Conservation (phyloP, 2,329 filamentous ascomycete genomes). For the Fusarium sp. region DNA sequence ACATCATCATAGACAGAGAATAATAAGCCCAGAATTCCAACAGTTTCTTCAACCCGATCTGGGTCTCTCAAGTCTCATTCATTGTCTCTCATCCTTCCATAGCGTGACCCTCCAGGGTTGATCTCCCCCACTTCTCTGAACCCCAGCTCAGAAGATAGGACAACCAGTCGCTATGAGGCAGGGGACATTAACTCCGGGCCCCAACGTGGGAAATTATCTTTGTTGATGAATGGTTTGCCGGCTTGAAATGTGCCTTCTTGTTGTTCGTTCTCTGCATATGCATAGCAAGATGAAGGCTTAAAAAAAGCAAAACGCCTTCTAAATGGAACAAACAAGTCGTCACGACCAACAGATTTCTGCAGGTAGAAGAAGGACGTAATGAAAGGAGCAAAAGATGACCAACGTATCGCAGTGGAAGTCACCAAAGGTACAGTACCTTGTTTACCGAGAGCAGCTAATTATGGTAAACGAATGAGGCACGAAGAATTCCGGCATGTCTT, state of each 20-base stretch:
- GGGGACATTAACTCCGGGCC: constrained; percentile 23
- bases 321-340: constrained; percentile 2
- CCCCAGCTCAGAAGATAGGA: constrained; percentile 23
- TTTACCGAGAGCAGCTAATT: constrained; percentile 12
- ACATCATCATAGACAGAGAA: constrained; percentile 9
- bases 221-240: constrained; percentile 23
- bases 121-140: constrained; percentile 29
- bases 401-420: background rate
- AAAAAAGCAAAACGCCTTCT: constrained; percentile 34
- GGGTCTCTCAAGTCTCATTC: constrained; percentile 2
- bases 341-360: background rate
- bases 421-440: background rate
- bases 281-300: constrained; percentile 1
- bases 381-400: background rate
- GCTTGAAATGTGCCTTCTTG: constrained; percentile 8
- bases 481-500: constrained; percentile 15
- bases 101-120: constrained; percentile 29
- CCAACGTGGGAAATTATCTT: constrained; percentile 50
- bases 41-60: constrained; percentile 18
- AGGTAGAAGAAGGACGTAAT: background rate
- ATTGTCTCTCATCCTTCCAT: constrained; percentile 11
- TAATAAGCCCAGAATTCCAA: constrained; percentile 30
- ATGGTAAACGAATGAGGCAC: constrained; percentile 19
- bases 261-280: constrained; percentile 5
- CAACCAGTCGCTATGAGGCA: constrained; percentile 33